phyloP scores from a whole-genome alignment of 192 early-diverging fungal genomes.

The Bifiguratus adelaidae region DNA sequence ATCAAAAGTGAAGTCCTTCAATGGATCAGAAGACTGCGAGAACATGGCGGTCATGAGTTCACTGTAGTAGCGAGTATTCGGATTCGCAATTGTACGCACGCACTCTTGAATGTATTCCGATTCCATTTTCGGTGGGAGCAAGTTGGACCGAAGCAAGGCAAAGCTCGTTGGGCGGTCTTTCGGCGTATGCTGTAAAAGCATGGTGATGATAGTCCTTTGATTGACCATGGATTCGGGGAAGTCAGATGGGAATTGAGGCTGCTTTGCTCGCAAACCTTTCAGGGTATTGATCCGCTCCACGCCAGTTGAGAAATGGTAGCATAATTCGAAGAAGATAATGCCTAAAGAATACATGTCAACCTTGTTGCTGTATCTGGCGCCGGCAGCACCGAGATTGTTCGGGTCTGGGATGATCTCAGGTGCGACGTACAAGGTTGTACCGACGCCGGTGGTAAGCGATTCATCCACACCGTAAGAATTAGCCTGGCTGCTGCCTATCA shows the following conservation, averaged over 20 bases:
- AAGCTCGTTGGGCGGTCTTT: slow-evolving; percentile 67
- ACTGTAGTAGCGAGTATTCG: slow-evolving; percentile 77
- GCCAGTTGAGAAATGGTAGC: slow-evolving; percentile 58
- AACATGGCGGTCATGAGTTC: slow-evolving; percentile 76
- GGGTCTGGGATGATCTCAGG: slow-evolving; percentile 50
- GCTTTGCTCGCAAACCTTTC: slow-evolving; percentile 44
- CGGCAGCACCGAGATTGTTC: slow-evolving; percentile 19
- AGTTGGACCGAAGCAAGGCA: slow-evolving; percentile 70
- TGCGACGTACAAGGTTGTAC: slow-evolving; percentile 88
- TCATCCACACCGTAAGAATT: slow-evolving; percentile 27
- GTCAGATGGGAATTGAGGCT: slow-evolving; percentile 64
- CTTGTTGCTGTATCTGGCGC: slow-evolving; percentile 61
- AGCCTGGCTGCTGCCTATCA: not conserved
- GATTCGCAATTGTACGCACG: slow-evolving; percentile 83
- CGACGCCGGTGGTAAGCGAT: slow-evolving; percentile 72
- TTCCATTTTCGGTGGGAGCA: slow-evolving; percentile 71
- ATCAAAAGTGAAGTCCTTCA: slow-evolving; percentile 89
- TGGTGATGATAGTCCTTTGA: slow-evolving; percentile 61
- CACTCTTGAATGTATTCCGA: slow-evolving; percentile 87
- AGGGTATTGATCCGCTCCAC: slow-evolving; percentile 71
- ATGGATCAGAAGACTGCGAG: slow-evolving; percentile 58
- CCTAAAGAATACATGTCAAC: slow-evolving; percentile 81
- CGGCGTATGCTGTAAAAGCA: slow-evolving; percentile 63
- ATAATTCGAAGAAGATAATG: slow-evolving; percentile 73
- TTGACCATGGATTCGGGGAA: slow-evolving; percentile 52